These are phyloP conservation scores for Canna indica DNA, from an alignment of 176 grass and related monocot genomes.

Conservation along the genomic window DNA sequence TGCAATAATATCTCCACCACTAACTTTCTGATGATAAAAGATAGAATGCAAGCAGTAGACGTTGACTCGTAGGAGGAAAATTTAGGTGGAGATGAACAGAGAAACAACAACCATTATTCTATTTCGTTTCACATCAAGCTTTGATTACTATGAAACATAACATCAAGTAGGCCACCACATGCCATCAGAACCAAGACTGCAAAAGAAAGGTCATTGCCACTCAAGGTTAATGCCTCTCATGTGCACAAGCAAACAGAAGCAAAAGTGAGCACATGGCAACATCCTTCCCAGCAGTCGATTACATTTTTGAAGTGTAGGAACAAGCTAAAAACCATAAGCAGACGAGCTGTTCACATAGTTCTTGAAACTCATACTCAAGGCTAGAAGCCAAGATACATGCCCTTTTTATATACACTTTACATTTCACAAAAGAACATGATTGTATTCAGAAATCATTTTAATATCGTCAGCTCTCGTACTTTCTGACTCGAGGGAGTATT, in stretches of 20 bases:
- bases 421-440: neutral
- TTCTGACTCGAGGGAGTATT: neutral
- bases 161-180: neutral
- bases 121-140: neutral
- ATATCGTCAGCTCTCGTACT: neutral
- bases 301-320: neutral
- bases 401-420: constrained; percentile 2
- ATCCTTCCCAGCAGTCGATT: neutral
- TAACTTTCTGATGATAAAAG: neutral
- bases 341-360: neutral
- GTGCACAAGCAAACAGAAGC: neutral
- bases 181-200: neutral
- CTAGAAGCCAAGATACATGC: neutral
- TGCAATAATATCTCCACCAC: neutral
- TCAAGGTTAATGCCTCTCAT: neutral
- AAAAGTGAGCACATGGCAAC: neutral
- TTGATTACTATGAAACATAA: neutral
- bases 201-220: neutral
- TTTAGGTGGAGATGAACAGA: neutral
- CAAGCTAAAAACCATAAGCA: neutral
- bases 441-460: neutral
- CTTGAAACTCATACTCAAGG: neutral
- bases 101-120: neutral
- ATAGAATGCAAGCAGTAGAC: neutral
- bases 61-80: neutral